Base-by-base conservation (phyloP, 2,329 filamentous ascomycete species). In the Ustilaginoidea virens region DNA sequence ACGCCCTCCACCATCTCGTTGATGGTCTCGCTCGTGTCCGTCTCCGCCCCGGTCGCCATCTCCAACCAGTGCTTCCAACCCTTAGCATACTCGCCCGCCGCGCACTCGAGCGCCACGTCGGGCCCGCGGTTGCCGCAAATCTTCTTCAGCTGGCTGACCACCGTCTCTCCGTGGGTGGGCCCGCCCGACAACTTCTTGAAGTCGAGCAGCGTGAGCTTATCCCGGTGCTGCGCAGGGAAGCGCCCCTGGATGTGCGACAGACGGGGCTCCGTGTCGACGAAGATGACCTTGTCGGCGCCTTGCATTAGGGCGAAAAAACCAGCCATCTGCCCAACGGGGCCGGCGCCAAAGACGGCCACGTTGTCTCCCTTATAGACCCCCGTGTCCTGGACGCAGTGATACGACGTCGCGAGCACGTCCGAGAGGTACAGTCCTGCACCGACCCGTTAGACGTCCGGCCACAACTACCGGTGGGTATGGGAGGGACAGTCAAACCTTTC, bases 291-390 rank as follows among this genome's bases (percentile, higher is more conserved):
- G 25, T 56, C 65, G 0, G 83, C 83, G 7, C 80, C 80, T 31
- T 83, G 72, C n/a, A 70, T 55, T 32, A 81, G 60, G 1, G 75
- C 71, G 55, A 87, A 92, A 30, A 81, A 61, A 1, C 75, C 79
- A 2, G 66, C 69, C 78, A 92, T 90, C 44, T 92, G 80, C 0
- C 85, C 83, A 29, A 92, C 80, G 1, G 82, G 85, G 0, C 83
- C 83, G 0, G 76, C 80, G n/a, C 82, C 83, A 36, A 81, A 92
- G 35, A 92, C 73, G 19, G 80, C 82, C 2, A 92, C 82, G 2
- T 74, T 60, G 41, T 92, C 82, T 9, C 68, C 72, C 19, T 76
- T 61, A 36, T 80, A 74, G n/a, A 92, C 77, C 2, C 71, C 77
- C 0, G 82, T 92, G 44, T 92, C 82, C 23, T 85, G 75, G 21